Percentiles rank a stretch among this genome's conserved stretches.
Evolutionary conservation across 129 eudicot species (phyloP).

Genomic region (Flaveria trinervia): DNA sequence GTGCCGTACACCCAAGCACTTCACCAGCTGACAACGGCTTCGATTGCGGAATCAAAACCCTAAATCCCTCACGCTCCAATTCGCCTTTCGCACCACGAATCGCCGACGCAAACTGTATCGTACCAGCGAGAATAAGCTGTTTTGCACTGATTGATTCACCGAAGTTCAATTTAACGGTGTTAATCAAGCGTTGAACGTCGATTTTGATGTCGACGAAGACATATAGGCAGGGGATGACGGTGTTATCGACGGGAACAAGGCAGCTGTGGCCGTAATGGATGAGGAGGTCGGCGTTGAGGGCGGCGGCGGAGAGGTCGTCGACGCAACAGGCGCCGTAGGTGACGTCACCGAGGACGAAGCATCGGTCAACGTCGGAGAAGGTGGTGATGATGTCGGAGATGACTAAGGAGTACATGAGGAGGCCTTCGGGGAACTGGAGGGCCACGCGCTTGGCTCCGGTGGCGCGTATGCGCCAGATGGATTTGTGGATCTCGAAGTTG

Average conservation of each 20-base stretch:
- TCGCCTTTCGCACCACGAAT: slow-evolving; percentile 77
- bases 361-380: slow-evolving; percentile 57
- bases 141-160: background rate
- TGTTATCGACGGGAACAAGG: slow-evolving; percentile 76
- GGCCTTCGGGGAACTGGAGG: slow-evolving; percentile 96
- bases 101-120: slow-evolving; percentile 75
- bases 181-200: slow-evolving; percentile 43
- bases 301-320: slow-evolving; percentile 83
- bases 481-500: slow-evolving; percentile 88
- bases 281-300: slow-evolving; percentile 69
- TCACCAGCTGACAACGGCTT: slow-evolving; percentile 97
- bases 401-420: slow-evolving; percentile 72
- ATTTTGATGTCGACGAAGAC: slow-evolving; percentile 80
- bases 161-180: slow-evolving; percentile 37
- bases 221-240: slow-evolving; percentile 78
- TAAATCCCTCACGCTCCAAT: slow-evolving; percentile 68
- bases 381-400: slow-evolving; percentile 87
- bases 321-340: slow-evolving; percentile 97
- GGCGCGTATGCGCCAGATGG: slow-evolving; percentile 72
- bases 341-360: slow-evolving; percentile 83
- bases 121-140: slow-evolving; percentile 64
- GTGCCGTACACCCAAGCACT: slow-evolving; percentile 90
- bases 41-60: slow-evolving; percentile 80
- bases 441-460: slow-evolving; percentile 64
- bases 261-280: slow-evolving; percentile 94